Percentiles rank a stretch among this genome's conserved stretches.
Conservation (phyloP, 768 basidiomycete species). For the Collybiopsis confluens region DNA sequence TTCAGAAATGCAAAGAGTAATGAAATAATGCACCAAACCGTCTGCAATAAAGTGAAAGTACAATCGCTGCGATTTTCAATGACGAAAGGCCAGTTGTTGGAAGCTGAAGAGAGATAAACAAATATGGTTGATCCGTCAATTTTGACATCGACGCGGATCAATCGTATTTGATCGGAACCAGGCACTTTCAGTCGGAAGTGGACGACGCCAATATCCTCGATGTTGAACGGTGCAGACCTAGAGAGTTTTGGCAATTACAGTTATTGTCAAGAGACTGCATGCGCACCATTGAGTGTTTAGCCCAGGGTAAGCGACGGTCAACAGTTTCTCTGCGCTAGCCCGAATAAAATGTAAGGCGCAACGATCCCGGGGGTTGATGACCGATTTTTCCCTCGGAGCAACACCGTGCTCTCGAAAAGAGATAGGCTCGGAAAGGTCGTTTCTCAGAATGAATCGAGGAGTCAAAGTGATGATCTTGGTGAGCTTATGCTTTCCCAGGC, state of each 20-base stretch:
- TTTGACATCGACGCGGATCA: constrained; percentile 74
- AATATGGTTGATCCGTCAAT: constrained; percentile 89
- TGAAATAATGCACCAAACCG: constrained; percentile 37
- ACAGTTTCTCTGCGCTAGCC: constrained; percentile 61
- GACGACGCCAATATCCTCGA: constrained; percentile 84
- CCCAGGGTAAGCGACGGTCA: constrained; percentile 86
- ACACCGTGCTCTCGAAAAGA: constrained; percentile 85
- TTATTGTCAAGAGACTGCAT: neutral
- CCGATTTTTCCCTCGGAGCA: constrained; percentile 54
- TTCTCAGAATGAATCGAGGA: constrained; percentile 89
- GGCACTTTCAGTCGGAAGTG: constrained; percentile 63
- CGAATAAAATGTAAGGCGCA: constrained; percentile 66
- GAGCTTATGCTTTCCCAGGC: constrained; percentile 95
- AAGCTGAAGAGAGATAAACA: constrained; percentile 63
- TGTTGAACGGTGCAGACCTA: constrained; percentile 87
- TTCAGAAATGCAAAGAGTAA: too few relatives aligned
- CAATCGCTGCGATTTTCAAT: constrained; percentile 88
- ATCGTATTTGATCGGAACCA: constrained; percentile 32
- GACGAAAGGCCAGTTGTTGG: constrained; percentile 81
- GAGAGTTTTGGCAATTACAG: constrained; percentile 5
- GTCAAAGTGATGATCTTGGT: constrained; percentile 89
- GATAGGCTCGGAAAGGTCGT: constrained; percentile 64
- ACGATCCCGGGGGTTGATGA: constrained; percentile 64
- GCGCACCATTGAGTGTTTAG: constrained; percentile 76
- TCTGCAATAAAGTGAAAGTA: constrained; percentile 65